These are phyloP conservation scores for Tolypocladium ophioglossoides DNA, from an alignment of 2,329 filamentous ascomycete species.

Conservation along the genomic window DNA sequence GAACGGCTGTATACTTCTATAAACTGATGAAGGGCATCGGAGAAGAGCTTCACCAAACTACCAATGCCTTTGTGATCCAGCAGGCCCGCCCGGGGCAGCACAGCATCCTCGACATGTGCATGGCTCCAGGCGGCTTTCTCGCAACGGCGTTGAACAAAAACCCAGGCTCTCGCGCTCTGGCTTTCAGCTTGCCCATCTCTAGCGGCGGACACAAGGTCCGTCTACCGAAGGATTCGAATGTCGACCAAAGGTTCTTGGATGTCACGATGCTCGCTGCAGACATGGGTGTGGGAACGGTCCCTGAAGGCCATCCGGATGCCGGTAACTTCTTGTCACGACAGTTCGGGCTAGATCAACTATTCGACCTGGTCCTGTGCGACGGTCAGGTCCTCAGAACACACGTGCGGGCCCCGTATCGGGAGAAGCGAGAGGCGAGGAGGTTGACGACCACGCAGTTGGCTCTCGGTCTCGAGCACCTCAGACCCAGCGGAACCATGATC, in stretches of 20 bases:
- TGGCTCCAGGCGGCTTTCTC: conserved; percentile 44
- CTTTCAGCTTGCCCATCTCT: conserved; percentile 27
- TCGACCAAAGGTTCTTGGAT: conserved; percentile 25
- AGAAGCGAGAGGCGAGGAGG: conserved; percentile 23
- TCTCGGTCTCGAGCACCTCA: conserved; percentile 34
- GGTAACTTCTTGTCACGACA: conserved; percentile 11
- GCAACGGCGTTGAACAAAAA: conserved; percentile 23
- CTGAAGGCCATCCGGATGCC: conserved; percentile 16
- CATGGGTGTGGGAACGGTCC: conserved; percentile 23
- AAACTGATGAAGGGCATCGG: conserved; percentile 32
- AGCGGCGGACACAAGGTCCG: conserved; percentile 30
- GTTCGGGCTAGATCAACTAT: conserved; percentile 15
- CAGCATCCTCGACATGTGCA: conserved; percentile 41
- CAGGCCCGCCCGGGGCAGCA: neutral
- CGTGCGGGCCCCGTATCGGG: conserved; percentile 17
- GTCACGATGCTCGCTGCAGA: conserved; percentile 40
- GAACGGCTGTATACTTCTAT: conserved; percentile 16
- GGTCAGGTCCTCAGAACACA: conserved; percentile 34
- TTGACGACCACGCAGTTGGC: conserved; percentile 28
- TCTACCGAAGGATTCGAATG: conserved; percentile 8
- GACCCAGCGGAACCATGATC: conserved; percentile 37
- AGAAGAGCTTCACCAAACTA: conserved; percentile 25
- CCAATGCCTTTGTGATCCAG: conserved; percentile 18
- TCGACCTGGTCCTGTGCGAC: conserved; percentile 36
- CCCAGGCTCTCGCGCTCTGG: conserved; percentile 17